Base-by-base conservation (phyloP, 768 basidiomycete species). In the Rhodotorula kratochvilovae region DNA sequence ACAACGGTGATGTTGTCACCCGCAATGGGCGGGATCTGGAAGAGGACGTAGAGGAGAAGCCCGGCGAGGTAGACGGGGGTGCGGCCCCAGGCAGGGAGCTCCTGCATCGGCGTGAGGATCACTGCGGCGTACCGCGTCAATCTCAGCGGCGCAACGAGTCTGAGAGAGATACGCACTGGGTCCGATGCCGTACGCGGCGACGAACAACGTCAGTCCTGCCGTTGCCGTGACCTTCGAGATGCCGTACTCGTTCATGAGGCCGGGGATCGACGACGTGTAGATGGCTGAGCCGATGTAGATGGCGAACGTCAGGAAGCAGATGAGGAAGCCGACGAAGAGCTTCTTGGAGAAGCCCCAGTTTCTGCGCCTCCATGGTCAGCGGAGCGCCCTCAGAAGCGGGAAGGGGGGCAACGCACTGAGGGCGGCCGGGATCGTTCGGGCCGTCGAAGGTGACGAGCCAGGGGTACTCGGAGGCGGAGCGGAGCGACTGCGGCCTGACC, bases 71-170 rank as follows among this genome's bases (percentile, higher is more conserved):
- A 82, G 31, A 79, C 76, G 5, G 78, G 70, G 31, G 76, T 80
- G 8, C 82, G 74, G 19, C 82, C 82, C 54, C 82, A 76, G 3
- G 71, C 46, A 2, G 81, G 80, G 36, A 82, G 78, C 65, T 83
- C 82, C 10, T 79, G 75, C 39, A 78, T 51, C 2, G 78, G 77
- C 4, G 77, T 59, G 45, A 76, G 68, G 63, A 79, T 48, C 66
- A 77, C 64, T 65, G 60, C 29, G 33, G 36, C 7, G 51, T 29
- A n/a, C 21, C 15, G 35, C 25, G 33, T 33, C 7, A 35, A n/a
- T n/a, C n/a, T n/a, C n/a, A n/a, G n/a, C n/a, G n/a, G n/a, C n/a
- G n/a, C n/a, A n/a, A n/a, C n/a, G n/a, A n/a, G n/a, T n/a, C n/a
- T n/a, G n/a, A n/a, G 46, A 36, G 10, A 70, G 71, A 29, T 70